Percentiles rank a stretch among this genome's conserved stretches.
Conservation (phyloP, 2,329 filamentous ascomycete species). For the Stachybotrys chartarum region DNA sequence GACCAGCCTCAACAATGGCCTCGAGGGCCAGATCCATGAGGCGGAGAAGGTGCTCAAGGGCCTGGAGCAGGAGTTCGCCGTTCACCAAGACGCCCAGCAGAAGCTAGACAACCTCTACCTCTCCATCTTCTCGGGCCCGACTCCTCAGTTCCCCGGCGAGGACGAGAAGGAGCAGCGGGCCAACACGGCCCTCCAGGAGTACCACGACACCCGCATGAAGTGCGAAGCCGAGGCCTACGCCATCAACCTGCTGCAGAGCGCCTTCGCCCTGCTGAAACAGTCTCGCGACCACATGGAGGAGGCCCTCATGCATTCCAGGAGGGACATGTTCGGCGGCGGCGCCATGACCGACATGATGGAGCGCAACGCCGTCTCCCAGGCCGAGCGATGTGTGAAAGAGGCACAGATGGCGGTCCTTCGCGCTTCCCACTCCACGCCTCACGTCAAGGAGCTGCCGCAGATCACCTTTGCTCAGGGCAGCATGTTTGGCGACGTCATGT, state of each 20-base stretch:
- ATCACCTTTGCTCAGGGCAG: constrained; percentile 37
- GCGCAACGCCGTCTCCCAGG: constrained; percentile 39
- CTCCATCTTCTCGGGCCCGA: constrained; percentile 45
- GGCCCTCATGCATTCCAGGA: constrained; percentile 31
- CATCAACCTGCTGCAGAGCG: constrained; percentile 29
- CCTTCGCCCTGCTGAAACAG: constrained; percentile 23
- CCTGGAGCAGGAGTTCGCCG: constrained; percentile 26
- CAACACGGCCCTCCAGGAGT: constrained; percentile 24
- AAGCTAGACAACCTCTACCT: constrained; percentile 44
- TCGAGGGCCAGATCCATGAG: constrained; percentile 30
- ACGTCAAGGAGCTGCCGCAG: constrained; percentile 28
- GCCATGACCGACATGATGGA: constrained; percentile 45
- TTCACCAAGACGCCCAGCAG: constrained; percentile 31
- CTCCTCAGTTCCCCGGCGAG: constrained; percentile 45
- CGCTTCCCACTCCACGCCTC: constrained; percentile 30
- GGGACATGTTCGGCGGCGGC: constrained; percentile 44
- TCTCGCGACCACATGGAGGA: constrained; percentile 31
- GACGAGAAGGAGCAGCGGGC: constrained; percentile 36
- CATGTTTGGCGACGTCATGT: constrained; percentile 44
- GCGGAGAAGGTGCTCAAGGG: constrained; percentile 26
- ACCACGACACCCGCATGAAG: constrained; percentile 26
- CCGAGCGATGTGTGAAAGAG: constrained; percentile 34
- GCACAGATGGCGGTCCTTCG: constrained; percentile 31
- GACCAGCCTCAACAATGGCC: constrained; percentile 30
- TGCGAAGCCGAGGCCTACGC: constrained; percentile 35